Percentiles rank a stretch among this genome's conserved stretches.
phyloP scores from a whole-genome alignment of 2,329 filamentous ascomycete genomes.

The Hymenoscyphus scutula region DNA sequence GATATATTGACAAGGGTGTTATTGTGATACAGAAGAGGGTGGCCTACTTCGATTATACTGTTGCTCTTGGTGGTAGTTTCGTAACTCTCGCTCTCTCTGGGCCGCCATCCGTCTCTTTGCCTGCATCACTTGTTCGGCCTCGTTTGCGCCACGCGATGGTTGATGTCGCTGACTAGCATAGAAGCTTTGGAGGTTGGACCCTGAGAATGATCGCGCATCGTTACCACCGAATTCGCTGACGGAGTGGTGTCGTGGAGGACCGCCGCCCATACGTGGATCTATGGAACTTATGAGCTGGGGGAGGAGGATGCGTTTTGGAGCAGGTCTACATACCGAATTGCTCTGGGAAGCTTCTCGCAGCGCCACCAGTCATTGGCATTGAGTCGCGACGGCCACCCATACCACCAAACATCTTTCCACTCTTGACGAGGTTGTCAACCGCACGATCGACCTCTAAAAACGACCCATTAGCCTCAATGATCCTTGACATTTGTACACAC shows the following conservation, averaged over 20 bases:
- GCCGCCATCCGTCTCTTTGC: slow-evolving; percentile 98
- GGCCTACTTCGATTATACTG: slow-evolving; percentile 99
- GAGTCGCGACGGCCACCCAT: slow-evolving; percentile 75
- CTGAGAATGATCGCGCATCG: slow-evolving; percentile 67
- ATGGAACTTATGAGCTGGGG: slow-evolving; percentile 22
- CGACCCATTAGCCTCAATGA: slow-evolving; percentile 20
- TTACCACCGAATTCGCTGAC: slow-evolving; percentile 68
- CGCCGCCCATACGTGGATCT: slow-evolving; percentile 69
- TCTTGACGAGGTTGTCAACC: slow-evolving; percentile 93
- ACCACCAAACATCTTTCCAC: slow-evolving; percentile 83
- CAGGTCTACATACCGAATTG: slow-evolving; percentile 52
- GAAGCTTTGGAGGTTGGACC: slow-evolving; percentile 84
- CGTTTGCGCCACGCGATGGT: slow-evolving; percentile 75
- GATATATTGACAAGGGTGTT: slow-evolving; percentile 23
- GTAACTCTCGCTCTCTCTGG: slow-evolving; percentile 96
- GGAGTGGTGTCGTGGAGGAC: slow-evolving; percentile 74
- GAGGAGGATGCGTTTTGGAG: slow-evolving; percentile 22
- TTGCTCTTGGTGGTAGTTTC: slow-evolving; percentile 99
- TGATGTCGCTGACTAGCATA: slow-evolving; percentile 93
- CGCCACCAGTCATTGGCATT: slow-evolving; percentile 59
- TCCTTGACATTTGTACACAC: slow-evolving; percentile 9
- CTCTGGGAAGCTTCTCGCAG: slow-evolving; percentile 54
- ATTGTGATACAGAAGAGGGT: slow-evolving; percentile 69
- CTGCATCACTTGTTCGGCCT: slow-evolving; percentile 98
- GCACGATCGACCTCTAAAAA: slow-evolving; percentile 89